Evolutionary conservation across 108 stramenopile genomes (phyloP).

Genomic region (Conticribra weissflogii): DNA sequence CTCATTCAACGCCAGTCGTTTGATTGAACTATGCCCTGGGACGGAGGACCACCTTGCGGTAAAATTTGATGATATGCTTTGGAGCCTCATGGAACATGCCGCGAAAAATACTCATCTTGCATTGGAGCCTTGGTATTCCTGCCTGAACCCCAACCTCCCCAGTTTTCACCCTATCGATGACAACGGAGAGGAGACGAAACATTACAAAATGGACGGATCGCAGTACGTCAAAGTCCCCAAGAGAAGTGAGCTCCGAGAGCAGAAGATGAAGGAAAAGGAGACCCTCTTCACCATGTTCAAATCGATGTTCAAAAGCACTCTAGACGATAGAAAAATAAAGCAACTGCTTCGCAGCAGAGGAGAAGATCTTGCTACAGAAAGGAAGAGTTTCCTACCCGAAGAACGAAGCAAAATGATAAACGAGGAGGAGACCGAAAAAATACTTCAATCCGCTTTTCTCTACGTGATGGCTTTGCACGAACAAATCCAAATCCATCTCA

Average conservation of each 20-base stretch:
- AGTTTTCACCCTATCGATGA: conserved; percentile 50
- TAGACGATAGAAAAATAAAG: conserved; percentile 42
- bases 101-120: conserved; percentile 53
- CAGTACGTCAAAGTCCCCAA: conserved; percentile 16
- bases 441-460: conserved; percentile 56
- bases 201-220: conserved; percentile 4
- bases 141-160: conserved; percentile 63
- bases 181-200: conserved; percentile 4
- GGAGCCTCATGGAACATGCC: conserved; percentile 60
- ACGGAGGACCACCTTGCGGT: conserved; percentile 38
- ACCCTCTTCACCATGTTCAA: not conserved
- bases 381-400: conserved; percentile 63
- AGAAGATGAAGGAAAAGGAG: conserved; percentile 15
- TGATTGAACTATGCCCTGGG: not conserved
- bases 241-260: conserved; percentile 17
- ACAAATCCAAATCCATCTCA: conserved; percentile 50
- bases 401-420: conserved; percentile 69
- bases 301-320: not conserved
- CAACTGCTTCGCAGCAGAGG: conserved; percentile 48
- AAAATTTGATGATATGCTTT: conserved; percentile 69
- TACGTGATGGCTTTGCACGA: conserved; percentile 65
- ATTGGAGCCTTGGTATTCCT: conserved; percentile 65
- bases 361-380: conserved; percentile 31
- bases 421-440: conserved; percentile 60
- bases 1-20: not conserved